phyloP scores from a whole-genome alignment of 179 eudicot species.

The Spinacia oleracea region DNA sequence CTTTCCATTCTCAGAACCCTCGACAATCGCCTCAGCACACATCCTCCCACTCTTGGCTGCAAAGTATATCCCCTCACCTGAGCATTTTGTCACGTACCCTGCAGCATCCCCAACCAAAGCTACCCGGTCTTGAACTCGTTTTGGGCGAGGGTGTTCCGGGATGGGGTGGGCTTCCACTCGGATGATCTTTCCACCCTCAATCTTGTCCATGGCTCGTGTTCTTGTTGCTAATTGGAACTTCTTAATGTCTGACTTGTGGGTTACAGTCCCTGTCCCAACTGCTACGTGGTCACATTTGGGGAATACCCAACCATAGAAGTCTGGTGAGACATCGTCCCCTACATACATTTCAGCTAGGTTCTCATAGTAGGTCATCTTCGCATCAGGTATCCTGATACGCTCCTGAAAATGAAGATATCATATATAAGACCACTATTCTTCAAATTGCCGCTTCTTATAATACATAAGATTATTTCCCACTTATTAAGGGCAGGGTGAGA shows the following conservation, averaged over 20 bases:
- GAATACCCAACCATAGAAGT: constrained; percentile 98
- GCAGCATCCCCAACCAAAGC: constrained; percentile 97
- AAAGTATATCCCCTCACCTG: constrained; percentile 91
- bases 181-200: constrained; percentile 81
- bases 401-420: constrained; percentile 34
- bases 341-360: constrained; percentile 95
- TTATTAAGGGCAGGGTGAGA: too few relatives aligned
- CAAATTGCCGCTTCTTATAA: neutral
- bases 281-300: constrained; percentile 98
- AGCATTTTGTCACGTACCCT: constrained; percentile 83
- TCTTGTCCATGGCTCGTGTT: constrained; percentile 75
- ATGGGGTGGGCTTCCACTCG: constrained; percentile 98
- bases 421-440: neutral
- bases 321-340: constrained; percentile 94
- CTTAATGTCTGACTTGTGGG: constrained; percentile 92
- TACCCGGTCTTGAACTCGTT: constrained; percentile 62
- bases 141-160: constrained; percentile 95
- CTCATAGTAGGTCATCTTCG: constrained; percentile 84
- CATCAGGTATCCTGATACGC: constrained; percentile 75
- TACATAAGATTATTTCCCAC: too few relatives aligned
- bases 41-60: constrained; percentile 97
- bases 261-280: constrained; percentile 93
- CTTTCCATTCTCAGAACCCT: constrained; percentile 79
- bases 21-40: constrained; percentile 98
- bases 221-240: constrained; percentile 84